Evolutionary conservation across 768 basidiomycete species (phyloP).

Genomic region (Suillus paluster): DNA sequence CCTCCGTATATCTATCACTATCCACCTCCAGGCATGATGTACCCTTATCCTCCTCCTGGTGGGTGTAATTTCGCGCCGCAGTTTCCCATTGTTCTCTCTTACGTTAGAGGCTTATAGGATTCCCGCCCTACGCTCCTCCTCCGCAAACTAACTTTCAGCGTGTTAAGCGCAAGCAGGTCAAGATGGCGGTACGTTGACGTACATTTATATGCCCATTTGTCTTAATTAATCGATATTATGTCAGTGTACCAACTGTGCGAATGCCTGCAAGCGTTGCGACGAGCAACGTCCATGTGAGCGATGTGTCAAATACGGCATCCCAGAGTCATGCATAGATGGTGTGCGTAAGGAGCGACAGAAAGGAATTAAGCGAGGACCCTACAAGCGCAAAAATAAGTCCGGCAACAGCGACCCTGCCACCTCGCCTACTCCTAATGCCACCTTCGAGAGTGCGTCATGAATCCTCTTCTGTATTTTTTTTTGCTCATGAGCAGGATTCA

Average conservation of each 20-base stretch:
- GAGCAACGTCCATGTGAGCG: constrained; percentile 65
- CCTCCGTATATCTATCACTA: constrained; percentile 43
- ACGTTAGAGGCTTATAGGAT: constrained; percentile 30
- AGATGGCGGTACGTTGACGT: constrained; percentile 53
- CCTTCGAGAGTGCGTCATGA: neutral
- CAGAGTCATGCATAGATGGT: constrained; percentile 60
- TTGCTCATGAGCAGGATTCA: constrained; percentile 17
- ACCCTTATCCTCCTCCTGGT: constrained; percentile 47
- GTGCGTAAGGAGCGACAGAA: constrained; percentile 68
- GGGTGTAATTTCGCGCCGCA: constrained; percentile 12
- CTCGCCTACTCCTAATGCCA: constrained; percentile 19
- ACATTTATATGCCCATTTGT: neutral
- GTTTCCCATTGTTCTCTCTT: constrained; percentile 2
- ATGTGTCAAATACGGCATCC: constrained; percentile 65
- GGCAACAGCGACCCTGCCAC: constrained; percentile 22
- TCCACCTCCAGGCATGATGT: constrained; percentile 47
- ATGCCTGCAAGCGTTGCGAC: constrained; percentile 61
- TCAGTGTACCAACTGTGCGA: constrained; percentile 61
- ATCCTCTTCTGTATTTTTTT: neutral
- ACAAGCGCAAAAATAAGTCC: constrained; percentile 54
- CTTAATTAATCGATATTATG: constrained; percentile 10
- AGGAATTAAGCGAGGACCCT: constrained; percentile 60
- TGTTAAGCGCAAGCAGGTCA: constrained; percentile 58
- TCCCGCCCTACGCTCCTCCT: constrained; percentile 27
- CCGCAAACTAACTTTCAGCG: constrained; percentile 28